Evolutionary conservation across 2,329 filamentous ascomycete species (phyloP).

Genomic region (Hysterium pulicare): DNA sequence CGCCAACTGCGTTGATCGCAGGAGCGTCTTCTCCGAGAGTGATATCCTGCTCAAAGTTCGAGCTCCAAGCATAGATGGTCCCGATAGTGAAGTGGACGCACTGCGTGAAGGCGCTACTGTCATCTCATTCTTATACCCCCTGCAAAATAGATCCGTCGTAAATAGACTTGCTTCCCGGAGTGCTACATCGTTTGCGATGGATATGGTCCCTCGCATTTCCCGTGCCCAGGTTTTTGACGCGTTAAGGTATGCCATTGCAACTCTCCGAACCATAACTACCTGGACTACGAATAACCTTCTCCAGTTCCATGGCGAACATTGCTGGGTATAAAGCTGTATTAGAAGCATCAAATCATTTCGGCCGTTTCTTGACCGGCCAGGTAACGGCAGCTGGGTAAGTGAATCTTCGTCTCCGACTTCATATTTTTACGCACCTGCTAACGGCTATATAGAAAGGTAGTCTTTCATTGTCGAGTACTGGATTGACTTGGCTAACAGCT

Average conservation of each 20-base stretch:
- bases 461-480: background rate
- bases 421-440: slow-evolving; percentile 18
- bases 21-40: slow-evolving; percentile 67
- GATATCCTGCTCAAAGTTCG: slow-evolving; percentile 85
- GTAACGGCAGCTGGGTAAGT: slow-evolving; percentile 76
- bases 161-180: slow-evolving; percentile 68
- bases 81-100: slow-evolving; percentile 62
- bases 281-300: background rate
- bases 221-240: slow-evolving; percentile 86
- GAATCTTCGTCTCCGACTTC: background rate
- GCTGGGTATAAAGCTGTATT: slow-evolving; percentile 89
- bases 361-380: slow-evolving; percentile 83
- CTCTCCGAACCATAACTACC: too few species aligned
- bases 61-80: slow-evolving; percentile 59
- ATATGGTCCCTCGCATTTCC: slow-evolving; percentile 86
- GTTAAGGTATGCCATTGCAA: slow-evolving; percentile 44
- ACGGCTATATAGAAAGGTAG: slow-evolving; percentile 12
- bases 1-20: slow-evolving; percentile 68
- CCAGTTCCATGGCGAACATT: slow-evolving; percentile 89
- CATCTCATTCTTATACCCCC: slow-evolving; percentile 79
- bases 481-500: slow-evolving; percentile 8
- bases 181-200: slow-evolving; percentile 83
- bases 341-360: slow-evolving; percentile 86
- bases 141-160: slow-evolving; percentile 73
- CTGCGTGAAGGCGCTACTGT: slow-evolving; percentile 69